These are phyloP conservation scores for Omphalotus olearius DNA, from an alignment of 1,284 basidiomycete genomes.

Conservation along the genomic window DNA sequence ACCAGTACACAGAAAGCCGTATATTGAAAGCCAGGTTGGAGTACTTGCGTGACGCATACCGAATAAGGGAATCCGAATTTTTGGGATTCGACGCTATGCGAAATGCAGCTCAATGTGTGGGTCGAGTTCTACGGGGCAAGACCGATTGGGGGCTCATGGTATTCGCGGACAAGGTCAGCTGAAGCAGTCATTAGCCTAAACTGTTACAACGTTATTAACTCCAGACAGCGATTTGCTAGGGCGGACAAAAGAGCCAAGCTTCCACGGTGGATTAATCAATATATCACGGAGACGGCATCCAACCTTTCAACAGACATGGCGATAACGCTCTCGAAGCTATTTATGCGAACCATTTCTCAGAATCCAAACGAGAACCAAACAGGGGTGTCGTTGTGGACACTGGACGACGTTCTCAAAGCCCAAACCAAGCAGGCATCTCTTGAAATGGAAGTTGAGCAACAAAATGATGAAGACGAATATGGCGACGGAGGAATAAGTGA, in stretches of 20 bases:
- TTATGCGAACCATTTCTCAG: slow-evolving; percentile 97
- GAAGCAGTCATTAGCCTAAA: neutral
- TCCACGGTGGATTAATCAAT: slow-evolving; percentile 99
- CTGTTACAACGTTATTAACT: neutral
- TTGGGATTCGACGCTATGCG: slow-evolving; percentile 99
- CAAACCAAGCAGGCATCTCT: slow-evolving; percentile 71
- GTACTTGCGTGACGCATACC: slow-evolving; percentile 97
- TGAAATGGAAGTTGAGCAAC: slow-evolving; percentile 37
- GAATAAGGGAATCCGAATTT: slow-evolving; percentile 98
- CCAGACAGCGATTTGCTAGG: slow-evolving; percentile 86
- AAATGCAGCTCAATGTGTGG: slow-evolving; percentile 98
- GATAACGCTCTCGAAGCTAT: slow-evolving; percentile 90
- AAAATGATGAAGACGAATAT: slow-evolving; percentile 54
- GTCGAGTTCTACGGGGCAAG: slow-evolving; percentile 95
- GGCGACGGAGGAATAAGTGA: slow-evolving; percentile 75
- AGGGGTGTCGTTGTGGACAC: slow-evolving; percentile 91
- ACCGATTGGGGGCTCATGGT: slow-evolving; percentile 99
- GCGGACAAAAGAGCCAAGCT: slow-evolving; percentile 97
- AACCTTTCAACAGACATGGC: slow-evolving; percentile 99
- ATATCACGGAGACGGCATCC: slow-evolving; percentile 95
- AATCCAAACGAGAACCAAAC: slow-evolving; percentile 94
- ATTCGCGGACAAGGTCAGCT: slow-evolving; percentile 93
- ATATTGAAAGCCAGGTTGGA: slow-evolving; percentile 97
- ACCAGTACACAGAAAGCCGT: slow-evolving; percentile 98
- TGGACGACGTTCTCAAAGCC: slow-evolving; percentile 79